A percentile compares a stretch with the other conserved stretches of the same genome.
phyloP scores from a whole-genome alignment of 331 rosid species.

The Ulmus americana region DNA sequence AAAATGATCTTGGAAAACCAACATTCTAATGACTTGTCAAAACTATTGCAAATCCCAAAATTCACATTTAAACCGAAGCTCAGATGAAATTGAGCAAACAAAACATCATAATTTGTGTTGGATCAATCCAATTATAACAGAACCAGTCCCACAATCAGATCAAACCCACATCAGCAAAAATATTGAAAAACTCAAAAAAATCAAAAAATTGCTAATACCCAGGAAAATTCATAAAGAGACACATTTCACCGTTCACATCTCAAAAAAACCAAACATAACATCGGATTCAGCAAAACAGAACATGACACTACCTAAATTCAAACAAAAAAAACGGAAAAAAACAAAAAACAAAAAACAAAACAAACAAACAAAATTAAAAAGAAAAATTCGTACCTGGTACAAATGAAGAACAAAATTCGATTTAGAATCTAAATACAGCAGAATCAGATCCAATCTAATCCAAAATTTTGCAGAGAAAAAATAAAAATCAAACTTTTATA shows the following conservation, averaged over 20 bases:
- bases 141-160: conserved; percentile 31
- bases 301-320: not conserved
- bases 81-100: conserved; percentile 20
- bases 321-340: not conserved
- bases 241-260: conserved; percentile 4
- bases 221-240: conserved; percentile 12
- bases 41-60: conserved; percentile 26
- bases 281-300: conserved; percentile 16
- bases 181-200: conserved; percentile 1
- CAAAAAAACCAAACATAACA: conserved; percentile 12
- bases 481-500: not conserved
- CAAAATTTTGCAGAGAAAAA: not conserved
- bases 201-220: conserved; percentile 27
- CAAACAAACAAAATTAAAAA: not conserved
- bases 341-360: too few relatives aligned
- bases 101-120: conserved; percentile 16
- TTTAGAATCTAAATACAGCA: not conserved
- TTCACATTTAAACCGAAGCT: conserved; percentile 17
- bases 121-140: conserved; percentile 31
- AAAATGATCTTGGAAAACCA: conserved; percentile 31
- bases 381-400: conserved; percentile 25
- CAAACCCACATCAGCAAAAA: conserved; percentile 17
- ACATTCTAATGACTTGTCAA: conserved; percentile 14
- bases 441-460: conserved; percentile 15
- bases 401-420: conserved; percentile 12